Evolutionary conservation across 371 early-diverging fungal genomes (phyloP), one percentile per base, ranked within the genome.

Genomic region (Amoeboradix gromovi): DNA sequence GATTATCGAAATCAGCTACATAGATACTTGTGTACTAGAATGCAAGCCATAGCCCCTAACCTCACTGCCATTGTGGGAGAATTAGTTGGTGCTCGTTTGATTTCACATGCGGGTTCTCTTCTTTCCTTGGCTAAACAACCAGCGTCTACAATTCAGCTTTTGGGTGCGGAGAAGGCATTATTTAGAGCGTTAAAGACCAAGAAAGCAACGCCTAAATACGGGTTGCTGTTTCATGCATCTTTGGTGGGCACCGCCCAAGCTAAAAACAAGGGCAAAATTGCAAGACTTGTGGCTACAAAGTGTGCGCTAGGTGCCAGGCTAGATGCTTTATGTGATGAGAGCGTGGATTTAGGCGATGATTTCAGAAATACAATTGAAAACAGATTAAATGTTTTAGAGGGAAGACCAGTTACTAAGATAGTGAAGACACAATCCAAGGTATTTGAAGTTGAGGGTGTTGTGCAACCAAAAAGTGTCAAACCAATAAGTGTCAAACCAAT

Each of bases 101-200:
- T 92, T 73, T 80, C 90, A 66, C 91, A 90, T 70, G 91, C 91
- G 69, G 94, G 93, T 73, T 89, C 91, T 67, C 78, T 93, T 73
- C 86, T 86, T 80, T 88, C 84, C 73, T 80, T 96, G 69, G 85
- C 90, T 75, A 91, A 92, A 81, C 83, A 86, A 75, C 92, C 94
- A 69, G 90, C 92, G 31, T 88, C 90, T 69, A 93, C 94, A 70
- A 85, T 96, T 70, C 97, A 96, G 82, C 90, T 96, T 68, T 83
- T 93, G 29, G 97, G 97, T 77, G 94, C 97, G 68, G 94, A 96
- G 80, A 96, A 96, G 84, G 93, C 93, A 29, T 84, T 93, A 66
- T 92, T 92, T 83, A 85, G 92, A 72, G 93, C 96, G 5, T 77
- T 95, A 73, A 92, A 91, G 84, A 86, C 88, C 70, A 88, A 91